Conservation (phyloP, 345 rosid genomes). For the Brassica napus region Da-Ae NC_063442.1:16660001-16660500, state of each 20-base stretch:
- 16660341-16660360: background rate
- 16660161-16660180: background rate
- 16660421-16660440: background rate
- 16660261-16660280: background rate
- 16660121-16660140: too few relatives aligned
- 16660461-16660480: background rate
- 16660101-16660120: background rate
- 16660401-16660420: background rate
- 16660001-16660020: background rate
- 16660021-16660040: background rate
- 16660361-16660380: background rate
- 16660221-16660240: background rate
- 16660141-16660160: too few relatives aligned
- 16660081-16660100: background rate
- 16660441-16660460: background rate
- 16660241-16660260: background rate
- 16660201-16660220: background rate
- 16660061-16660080: background rate
- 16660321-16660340: background rate
- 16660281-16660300: background rate
- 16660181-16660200: background rate
- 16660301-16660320: background rate
- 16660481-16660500: background rate
- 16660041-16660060: background rate
- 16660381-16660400: background rate